Evolutionary conservation across 345 rosid species (phyloP), one percentile per base, ranked within the genome.

Genomic region (Luvunga scandens): DNA sequence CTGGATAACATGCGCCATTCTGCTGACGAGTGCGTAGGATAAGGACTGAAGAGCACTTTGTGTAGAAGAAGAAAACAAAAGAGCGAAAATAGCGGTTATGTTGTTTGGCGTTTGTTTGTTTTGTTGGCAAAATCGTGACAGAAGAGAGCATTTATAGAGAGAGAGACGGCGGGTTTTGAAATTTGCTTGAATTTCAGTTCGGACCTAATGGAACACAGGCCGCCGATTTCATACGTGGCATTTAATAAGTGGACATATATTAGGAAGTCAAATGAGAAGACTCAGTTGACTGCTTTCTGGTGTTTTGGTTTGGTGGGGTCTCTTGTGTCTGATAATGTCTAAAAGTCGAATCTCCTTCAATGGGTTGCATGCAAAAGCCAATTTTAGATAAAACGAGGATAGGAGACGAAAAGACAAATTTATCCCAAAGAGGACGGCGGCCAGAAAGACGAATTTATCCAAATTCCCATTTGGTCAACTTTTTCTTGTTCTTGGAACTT

Each of bases 1-100:
- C 77, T 92, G 88, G n/a, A 67, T 59, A 57, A 42, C 84, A 75
- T 72, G 66, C 64, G 86, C 89, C 95, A 89, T 87, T 53, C 22
- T n/a, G 22, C 39, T n/a, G 16, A 39, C 53, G 45, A n/a, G 39
- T n/a, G 76, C 48, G 75, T 48, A 28, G 69, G 65, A 67, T 30
- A 69, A 42, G 74, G 57, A 18, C 57, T 53, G 59, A 22, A 55
- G 59, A 55, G 8, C 53, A 14, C 28, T 36, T 14, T n/a, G 50
- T 45, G 50, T 45, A 12, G 65, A 57, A 22, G 16, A 69, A 34
- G 48, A 57, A 63, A 7, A 71, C 61, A 28, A 24, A 13, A 45
- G 66, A 60, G 25, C 21, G 39, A 27, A 61, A 63, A 39, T 2
- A 63, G 30, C 57, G 60, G 69, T 28, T 62, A 27, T 45, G 18